phyloP scores from a whole-genome alignment of 2,329 filamentous ascomycete species.

The Exophiala xenobiotica region DNA sequence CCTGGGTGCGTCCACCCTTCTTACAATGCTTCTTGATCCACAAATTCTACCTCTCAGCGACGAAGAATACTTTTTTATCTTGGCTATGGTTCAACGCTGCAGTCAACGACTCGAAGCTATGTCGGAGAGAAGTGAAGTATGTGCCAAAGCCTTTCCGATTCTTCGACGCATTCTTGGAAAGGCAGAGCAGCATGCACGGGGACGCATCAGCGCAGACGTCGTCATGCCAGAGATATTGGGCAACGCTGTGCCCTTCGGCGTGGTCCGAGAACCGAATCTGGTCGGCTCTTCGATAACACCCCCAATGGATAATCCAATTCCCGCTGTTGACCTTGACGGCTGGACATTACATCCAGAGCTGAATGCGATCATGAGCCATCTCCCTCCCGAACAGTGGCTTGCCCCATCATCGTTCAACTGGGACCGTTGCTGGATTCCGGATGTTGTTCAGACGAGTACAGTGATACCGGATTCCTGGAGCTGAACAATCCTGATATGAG shows the following conservation, averaged over 20 bases:
- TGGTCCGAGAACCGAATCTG: neutral
- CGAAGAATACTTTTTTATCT: conserved; percentile 35
- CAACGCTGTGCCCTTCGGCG: neutral
- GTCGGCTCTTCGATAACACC: neutral
- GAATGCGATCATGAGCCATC: neutral
- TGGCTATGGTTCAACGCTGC: conserved; percentile 33
- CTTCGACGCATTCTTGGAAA: conserved; percentile 27
- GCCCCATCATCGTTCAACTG: neutral
- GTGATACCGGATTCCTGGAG: neutral
- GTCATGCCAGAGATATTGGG: neutral
- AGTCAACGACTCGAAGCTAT: conserved; percentile 37
- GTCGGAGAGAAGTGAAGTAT: conserved; percentile 38
- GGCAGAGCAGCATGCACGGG: neutral
- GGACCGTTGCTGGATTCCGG: neutral
- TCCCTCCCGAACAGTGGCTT: neutral
- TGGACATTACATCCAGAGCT: neutral
- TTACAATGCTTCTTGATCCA: conserved; percentile 3
- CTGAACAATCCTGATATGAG: neutral
- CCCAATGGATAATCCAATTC: neutral
- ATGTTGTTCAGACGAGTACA: neutral
- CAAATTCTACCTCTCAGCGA: conserved; percentile 34
- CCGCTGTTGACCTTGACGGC: neutral
- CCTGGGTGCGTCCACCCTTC: conserved; percentile 39
- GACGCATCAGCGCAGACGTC: neutral
- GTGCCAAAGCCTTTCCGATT: conserved; percentile 39